phyloP scores from a whole-genome alignment of 177 flowering plant species.

The Tripterygium wilfordii region DNA sequence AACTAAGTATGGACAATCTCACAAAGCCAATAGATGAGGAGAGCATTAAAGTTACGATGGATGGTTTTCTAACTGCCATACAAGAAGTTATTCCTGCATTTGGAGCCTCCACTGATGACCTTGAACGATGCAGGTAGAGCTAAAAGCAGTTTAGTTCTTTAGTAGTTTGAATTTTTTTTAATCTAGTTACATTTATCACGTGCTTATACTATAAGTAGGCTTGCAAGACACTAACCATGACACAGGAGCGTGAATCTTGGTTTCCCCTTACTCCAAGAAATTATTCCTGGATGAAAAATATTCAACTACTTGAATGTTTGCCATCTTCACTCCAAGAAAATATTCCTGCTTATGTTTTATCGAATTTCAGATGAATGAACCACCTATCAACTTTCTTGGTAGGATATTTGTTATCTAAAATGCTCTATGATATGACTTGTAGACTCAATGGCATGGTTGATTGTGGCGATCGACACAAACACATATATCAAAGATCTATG shows the following conservation, averaged over 20 bases:
- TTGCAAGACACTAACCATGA: no score
- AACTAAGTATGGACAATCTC: constrained; percentile 81
- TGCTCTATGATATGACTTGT: constrained; percentile 7
- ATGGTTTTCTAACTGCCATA: constrained; percentile 76
- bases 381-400: no score
- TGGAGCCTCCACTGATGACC: constrained; percentile 97
- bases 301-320: no score
- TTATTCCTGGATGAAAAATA: no score
- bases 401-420: no score
- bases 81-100: constrained; percentile 86
- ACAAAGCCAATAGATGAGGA: constrained; percentile 93
- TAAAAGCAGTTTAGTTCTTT: neutral
- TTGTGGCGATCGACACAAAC: constrained; percentile 77
- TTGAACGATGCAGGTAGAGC: constrained; percentile 78
- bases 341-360: no score
- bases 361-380: no score
- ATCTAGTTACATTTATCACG: no score
- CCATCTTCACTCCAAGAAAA: no score
- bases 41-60: constrained; percentile 90
- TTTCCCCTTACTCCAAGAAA: no score
- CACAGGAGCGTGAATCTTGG: no score
- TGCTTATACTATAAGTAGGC: no score
- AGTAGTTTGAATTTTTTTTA: neutral
- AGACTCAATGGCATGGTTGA: constrained; percentile 88
- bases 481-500: constrained; percentile 78